Evolutionary conservation across 2,329 filamentous ascomycete genomes (phyloP), one percentile per base, ranked within the genome.

Genomic region (Alternaria conjuncta): DNA sequence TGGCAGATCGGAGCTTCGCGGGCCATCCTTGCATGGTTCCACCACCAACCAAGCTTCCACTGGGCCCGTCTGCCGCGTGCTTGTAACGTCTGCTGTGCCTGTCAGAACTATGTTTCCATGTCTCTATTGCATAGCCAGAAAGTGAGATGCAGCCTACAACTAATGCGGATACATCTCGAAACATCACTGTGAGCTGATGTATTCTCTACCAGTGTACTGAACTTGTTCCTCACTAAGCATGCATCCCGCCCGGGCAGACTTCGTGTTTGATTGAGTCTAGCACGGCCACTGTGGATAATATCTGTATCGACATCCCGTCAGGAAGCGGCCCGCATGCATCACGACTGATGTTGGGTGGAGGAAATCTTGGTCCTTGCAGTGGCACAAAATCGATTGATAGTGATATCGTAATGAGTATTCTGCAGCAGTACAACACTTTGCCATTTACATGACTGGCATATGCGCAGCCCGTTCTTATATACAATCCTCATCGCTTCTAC

Each of bases 1-100:
- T 32, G 55, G 43, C 32, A 15, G 15, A 41, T 58, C 26, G 49
- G 49, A 51, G 45, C 45, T 55, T 46, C 36, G 41, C 18, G 30
- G 47, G 30, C 30, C 49, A 53, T 53, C 28, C 49, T 23, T 47
- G 54, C 51, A 30, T 59, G 62, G 65, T 53, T 13, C 55, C 58
- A 70, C 60, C 65, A 68, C 10, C 55, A 60, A 70, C 60, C 65
- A 68, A 63, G 61, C 66, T 68, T 57, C 51, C 43, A 41, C 55
- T 61, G 61, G 57, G 30, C 41, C 54, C 36, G 21, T 18, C 15
- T 41, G n/a, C 23, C 51, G 51, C 21, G 30, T 55, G 30, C 20
- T 26, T 43, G 23, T 26, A 18, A 18, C 21, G 30, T 41, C 21
- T 9, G 23, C 30, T 18, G 11, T 32, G 5, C 23, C 32, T 36